Evolutionary conservation across 306 rosid species (phyloP).

Genomic region (Mimosa bimucronata): DNA sequence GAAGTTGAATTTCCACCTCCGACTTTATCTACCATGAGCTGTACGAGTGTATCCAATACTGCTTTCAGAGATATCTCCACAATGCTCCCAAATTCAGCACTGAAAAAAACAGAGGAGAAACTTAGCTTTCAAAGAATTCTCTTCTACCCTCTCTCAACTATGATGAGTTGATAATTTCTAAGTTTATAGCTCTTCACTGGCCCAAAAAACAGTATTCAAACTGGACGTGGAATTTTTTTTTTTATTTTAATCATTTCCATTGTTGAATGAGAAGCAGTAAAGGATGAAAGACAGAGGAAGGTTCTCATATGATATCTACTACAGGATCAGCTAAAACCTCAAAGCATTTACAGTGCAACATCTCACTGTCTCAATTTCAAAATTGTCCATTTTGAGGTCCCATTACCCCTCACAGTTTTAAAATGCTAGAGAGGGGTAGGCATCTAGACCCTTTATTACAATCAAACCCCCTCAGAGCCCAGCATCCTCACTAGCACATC

Average conservation of each 20-base stretch:
- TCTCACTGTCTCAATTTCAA: too few relatives aligned
- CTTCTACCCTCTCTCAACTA: not conserved
- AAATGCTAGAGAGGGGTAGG: too few relatives aligned
- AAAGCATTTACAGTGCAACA: not conserved
- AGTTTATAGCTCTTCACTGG: not conserved
- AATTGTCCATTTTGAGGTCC: too few relatives aligned
- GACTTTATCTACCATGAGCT: conserved; percentile 57
- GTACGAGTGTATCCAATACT: conserved; percentile 60
- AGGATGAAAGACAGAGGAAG: not conserved
- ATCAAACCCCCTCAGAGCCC: too few relatives aligned
- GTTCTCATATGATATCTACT: not conserved
- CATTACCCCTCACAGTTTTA: too few relatives aligned
- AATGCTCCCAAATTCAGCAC: conserved; percentile 71
- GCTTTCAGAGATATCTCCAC: conserved; percentile 64
- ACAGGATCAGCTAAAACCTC: not conserved
- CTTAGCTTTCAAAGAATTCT: conserved; percentile 11
- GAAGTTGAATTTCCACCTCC: conserved; percentile 58
- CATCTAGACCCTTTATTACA: too few relatives aligned
- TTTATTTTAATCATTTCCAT: not conserved
- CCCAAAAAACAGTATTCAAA: not conserved
- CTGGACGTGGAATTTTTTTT: not conserved
- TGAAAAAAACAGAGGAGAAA: conserved; percentile 39
- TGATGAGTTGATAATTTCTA: not conserved
- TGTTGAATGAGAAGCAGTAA: not conserved
- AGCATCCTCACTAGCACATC: too few relatives aligned